Evolutionary conservation across 1,284 basidiomycete genomes (phyloP).

Genomic region (Boletus sp.): DNA sequence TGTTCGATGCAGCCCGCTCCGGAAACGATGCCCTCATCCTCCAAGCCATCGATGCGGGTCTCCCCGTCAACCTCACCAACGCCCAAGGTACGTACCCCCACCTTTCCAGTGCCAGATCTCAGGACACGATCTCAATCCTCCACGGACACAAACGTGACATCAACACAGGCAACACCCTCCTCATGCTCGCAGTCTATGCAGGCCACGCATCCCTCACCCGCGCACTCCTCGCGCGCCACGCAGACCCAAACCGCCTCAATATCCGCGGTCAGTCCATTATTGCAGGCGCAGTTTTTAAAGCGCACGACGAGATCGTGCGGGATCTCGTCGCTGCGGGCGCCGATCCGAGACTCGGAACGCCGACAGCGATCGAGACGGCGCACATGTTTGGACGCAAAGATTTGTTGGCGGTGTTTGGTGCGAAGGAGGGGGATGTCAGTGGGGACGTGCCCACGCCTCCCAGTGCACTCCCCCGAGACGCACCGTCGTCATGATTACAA

Average conservation of each 20-base stretch:
- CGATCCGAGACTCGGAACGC: constrained; percentile 64
- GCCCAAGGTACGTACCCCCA: constrained; percentile 46
- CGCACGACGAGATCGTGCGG: constrained; percentile 57
- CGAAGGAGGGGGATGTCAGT: constrained; percentile 49
- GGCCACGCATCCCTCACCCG: constrained; percentile 60
- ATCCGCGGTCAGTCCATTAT: constrained; percentile 76
- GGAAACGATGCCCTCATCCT: constrained; percentile 53
- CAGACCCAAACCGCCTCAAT: constrained; percentile 71
- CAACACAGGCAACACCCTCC: constrained; percentile 63
- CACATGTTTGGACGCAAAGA: constrained; percentile 60
- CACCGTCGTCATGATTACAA: not conserved
- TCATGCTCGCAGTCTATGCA: constrained; percentile 82
- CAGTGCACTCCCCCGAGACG: constrained; percentile 5
- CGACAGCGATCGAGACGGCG: constrained; percentile 71
- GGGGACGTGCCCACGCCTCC: constrained; percentile 28
- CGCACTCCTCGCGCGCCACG: constrained; percentile 52
- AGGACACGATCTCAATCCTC: too few species aligned
- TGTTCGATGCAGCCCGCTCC: constrained; percentile 72
- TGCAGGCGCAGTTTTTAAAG: constrained; percentile 82
- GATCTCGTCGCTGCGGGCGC: constrained; percentile 62
- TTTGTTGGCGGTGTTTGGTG: constrained; percentile 52
- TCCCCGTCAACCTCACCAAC: constrained; percentile 79
- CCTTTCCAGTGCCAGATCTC: too few species aligned
- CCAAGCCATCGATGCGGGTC: constrained; percentile 65
- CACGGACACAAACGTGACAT: not conserved